Percentiles rank a stretch among this genome's conserved stretches.
phyloP scores from a whole-genome alignment of 2,329 filamentous ascomycete species.

The Hypomyces perniciosus region DNA sequence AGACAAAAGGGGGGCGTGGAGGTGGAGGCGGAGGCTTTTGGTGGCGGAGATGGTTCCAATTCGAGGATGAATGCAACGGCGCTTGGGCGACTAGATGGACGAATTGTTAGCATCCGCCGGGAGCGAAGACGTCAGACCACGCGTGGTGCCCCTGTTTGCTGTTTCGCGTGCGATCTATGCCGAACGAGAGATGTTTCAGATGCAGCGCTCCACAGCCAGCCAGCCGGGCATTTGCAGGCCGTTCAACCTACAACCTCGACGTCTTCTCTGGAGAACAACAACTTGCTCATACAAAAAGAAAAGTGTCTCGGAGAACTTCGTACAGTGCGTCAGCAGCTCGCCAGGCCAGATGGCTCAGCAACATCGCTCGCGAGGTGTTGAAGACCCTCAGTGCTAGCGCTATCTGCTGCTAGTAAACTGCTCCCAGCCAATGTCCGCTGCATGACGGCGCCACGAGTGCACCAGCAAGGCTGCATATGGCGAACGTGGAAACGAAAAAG shows the following conservation, averaged over 20 bases:
- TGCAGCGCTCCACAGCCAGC: too few relatives aligned
- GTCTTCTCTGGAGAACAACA: too few relatives aligned
- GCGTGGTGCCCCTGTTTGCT: too few relatives aligned
- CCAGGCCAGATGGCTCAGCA: too few relatives aligned
- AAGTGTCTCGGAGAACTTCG: too few relatives aligned
- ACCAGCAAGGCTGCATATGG: neutral
- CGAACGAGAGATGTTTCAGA: too few relatives aligned
- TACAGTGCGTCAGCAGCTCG: too few relatives aligned
- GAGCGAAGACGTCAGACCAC: too few relatives aligned
- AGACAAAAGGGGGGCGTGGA: conserved; percentile 6
- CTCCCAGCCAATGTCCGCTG: neutral
- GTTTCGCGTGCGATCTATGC: neutral
- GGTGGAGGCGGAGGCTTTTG: conserved; percentile 2
- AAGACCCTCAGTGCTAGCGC: neutral
- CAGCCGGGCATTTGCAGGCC: too few relatives aligned
- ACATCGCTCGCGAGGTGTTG: neutral
- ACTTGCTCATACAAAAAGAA: too few relatives aligned
- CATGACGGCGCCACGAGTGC: neutral
- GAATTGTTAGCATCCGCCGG: neutral
- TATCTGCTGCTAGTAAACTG: neutral
- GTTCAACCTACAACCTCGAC: too few relatives aligned
- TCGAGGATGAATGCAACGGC: conserved; percentile 3
- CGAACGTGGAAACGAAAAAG: neutral
- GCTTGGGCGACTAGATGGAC: conserved; percentile 1
- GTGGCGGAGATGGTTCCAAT: conserved; percentile 12